phyloP scores from a whole-genome alignment of 169 alveolate species.

The Ichthyophthirius multifiliis region DNA sequence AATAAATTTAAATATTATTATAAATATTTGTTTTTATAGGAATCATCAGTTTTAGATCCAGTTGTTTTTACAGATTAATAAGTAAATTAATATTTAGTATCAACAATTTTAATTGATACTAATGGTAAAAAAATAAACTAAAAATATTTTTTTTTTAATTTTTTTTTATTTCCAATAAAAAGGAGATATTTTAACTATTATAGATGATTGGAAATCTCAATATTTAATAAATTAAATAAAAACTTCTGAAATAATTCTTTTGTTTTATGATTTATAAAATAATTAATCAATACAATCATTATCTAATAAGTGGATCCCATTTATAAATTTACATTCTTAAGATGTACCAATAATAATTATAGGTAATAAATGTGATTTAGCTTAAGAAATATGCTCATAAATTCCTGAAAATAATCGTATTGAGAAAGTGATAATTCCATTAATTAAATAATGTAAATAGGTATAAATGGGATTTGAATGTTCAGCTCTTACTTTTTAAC shows the following conservation, averaged over 20 bases:
- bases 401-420: constrained; percentile 15
- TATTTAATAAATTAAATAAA: constrained; percentile 42
- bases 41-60: not conserved
- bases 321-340: not conserved
- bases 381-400: constrained; percentile 1
- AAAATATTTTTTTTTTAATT: not conserved
- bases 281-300: constrained; percentile 47
- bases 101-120: constrained; percentile 19
- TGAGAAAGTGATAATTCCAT: constrained; percentile 44
- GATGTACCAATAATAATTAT: constrained; percentile 65
- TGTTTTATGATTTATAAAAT: constrained; percentile 64
- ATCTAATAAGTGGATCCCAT: constrained; percentile 46
- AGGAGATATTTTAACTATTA: not conserved
- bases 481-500: constrained; percentile 45
- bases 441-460: constrained; percentile 45
- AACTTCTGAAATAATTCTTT: constrained; percentile 56
- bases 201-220: not conserved
- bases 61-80: constrained; percentile 1
- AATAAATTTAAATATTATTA: not conserved
- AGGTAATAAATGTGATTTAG: constrained; percentile 69
- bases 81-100: not conserved
- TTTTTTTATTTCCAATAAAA: not conserved
- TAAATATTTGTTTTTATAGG: not conserved
- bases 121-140: not conserved
- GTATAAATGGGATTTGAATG: constrained; percentile 73